Base-by-base conservation (phyloP, 108 stramenopile genomes). In the Pseudonitzschia pungens region DNA sequence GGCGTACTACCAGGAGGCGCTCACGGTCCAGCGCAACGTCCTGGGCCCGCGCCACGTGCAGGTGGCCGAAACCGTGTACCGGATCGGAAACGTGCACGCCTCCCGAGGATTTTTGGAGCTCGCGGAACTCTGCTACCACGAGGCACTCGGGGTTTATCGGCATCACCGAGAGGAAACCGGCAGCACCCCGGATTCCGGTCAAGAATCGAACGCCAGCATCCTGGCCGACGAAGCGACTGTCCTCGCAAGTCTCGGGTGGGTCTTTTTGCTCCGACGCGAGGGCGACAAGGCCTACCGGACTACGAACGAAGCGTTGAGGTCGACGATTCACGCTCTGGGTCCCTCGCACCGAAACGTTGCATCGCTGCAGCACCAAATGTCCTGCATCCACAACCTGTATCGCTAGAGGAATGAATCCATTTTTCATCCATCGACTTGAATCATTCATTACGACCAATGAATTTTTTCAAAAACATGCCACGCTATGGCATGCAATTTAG, bases 181-280 rank as follows among this genome's bases (percentile, higher is more conserved):
- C 0, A 65, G 15, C 11, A 65, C 12, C 36, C 24, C 29, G 0
- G 10, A 51, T 12, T 5, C 11, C 16, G 26, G 22, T 24, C 8
- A 67, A 14, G 28, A 36, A 0, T 15, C n/a, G 60, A 33, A 10
- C 4, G 36, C n/a, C 16, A 45, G 4, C 45, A 21, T 32, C 43
- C 18, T 50, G 18, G 66, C 66, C 16, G 66, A 67, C 28, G 66
- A 48, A 21, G 66, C 66, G 7, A 67, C 66, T 11, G 45, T 48
- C 44, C 45, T 67, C 10, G 66, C 66, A 26, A 48, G 43, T 24
- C 28, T 67, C 28, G 66, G 66, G 11, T 67, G 66, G 66, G 50
- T 67, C 43, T 29, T 50, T 48, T 50, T 67, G 28, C 43, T 67
- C 10, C 43, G 42, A 24, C n/a, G 28, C 22, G 66, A 67, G 2